Evolutionary conservation across 1,284 basidiomycete species (phyloP).

Genomic region (Austroboletus novae-zelandiae): DNA sequence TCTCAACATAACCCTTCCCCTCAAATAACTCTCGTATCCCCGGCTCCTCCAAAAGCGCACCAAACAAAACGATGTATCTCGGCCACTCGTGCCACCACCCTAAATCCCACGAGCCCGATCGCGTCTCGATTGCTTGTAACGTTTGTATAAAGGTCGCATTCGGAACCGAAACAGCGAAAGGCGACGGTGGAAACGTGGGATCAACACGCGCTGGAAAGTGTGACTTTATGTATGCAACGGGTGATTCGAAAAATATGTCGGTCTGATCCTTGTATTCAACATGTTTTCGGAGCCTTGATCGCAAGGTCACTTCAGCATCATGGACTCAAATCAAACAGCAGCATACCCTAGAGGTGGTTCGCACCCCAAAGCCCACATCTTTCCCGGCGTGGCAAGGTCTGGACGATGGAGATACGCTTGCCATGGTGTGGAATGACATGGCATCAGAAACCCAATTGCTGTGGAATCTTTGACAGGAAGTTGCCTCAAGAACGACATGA

Average conservation of each 20-base stretch:
- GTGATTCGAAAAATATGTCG: conserved; percentile 78
- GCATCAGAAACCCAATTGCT: conserved; percentile 86
- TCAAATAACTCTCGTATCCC: conserved; percentile 52
- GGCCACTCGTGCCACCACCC: conserved; percentile 78
- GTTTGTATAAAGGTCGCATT: conserved; percentile 33
- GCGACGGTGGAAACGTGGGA: conserved; percentile 62
- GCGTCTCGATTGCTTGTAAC: conserved; percentile 19
- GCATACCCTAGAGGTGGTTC: conserved; percentile 83
- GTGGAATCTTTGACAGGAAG: conserved; percentile 49
- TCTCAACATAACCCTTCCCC: conserved; percentile 63
- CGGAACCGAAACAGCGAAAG: conserved; percentile 55
- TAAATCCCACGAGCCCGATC: conserved; percentile 31
- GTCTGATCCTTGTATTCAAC: conserved; percentile 78
- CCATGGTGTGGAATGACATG: conserved; percentile 98
- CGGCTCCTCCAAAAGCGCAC: conserved; percentile 56
- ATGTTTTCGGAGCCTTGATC: conserved; percentile 47
- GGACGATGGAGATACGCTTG: conserved; percentile 83
- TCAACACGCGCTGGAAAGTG: conserved; percentile 69
- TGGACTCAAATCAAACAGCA: not conserved
- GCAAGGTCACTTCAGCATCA: conserved; percentile 6
- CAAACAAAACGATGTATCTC: conserved; percentile 78
- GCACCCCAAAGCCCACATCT: conserved; percentile 84
- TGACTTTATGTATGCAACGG: conserved; percentile 59
- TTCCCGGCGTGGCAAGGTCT: conserved; percentile 49
- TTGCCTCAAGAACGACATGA: conserved; percentile 61